Evolutionary conservation across 1,139 yeast species (phyloP).

Genomic region (Taphrina confusa): DNA sequence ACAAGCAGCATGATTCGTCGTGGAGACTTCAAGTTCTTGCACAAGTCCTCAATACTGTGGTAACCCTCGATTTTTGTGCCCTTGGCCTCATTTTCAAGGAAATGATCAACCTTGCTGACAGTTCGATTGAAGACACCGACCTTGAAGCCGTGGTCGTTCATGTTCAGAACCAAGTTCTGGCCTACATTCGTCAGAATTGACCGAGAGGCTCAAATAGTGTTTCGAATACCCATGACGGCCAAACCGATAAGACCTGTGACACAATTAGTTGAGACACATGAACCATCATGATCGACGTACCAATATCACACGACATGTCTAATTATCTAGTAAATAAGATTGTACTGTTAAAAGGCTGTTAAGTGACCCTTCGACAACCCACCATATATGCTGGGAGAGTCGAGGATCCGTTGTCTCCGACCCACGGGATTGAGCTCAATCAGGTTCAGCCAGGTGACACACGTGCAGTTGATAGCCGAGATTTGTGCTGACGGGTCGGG

Average conservation of each 20-base stretch:
- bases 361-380: no score
- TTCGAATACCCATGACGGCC: constrained; percentile 97
- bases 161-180: constrained; percentile 84
- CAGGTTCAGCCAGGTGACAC: no score
- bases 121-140: constrained; percentile 99
- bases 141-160: constrained; percentile 88
- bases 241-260: constrained; percentile 98
- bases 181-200: constrained; percentile 4
- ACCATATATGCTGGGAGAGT: no score
- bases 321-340: no score
- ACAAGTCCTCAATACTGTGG: constrained; percentile 83
- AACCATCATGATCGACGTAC: no score
- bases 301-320: constrained; percentile 38
- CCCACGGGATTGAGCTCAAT: no score
- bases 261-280: no score
- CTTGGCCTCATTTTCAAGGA: constrained; percentile 92
- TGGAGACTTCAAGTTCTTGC: constrained; percentile 90
- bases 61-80: constrained; percentile 93
- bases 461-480: background rate
- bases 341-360: no score
- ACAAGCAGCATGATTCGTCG: constrained; percentile 92
- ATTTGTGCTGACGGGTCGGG: no score
- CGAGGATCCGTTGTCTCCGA: no score
- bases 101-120: constrained; percentile 89
- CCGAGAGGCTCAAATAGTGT: background rate